phyloP scores from a whole-genome alignment of 352 stramenopile genomes.

The Globisporangium lucens region DNA sequence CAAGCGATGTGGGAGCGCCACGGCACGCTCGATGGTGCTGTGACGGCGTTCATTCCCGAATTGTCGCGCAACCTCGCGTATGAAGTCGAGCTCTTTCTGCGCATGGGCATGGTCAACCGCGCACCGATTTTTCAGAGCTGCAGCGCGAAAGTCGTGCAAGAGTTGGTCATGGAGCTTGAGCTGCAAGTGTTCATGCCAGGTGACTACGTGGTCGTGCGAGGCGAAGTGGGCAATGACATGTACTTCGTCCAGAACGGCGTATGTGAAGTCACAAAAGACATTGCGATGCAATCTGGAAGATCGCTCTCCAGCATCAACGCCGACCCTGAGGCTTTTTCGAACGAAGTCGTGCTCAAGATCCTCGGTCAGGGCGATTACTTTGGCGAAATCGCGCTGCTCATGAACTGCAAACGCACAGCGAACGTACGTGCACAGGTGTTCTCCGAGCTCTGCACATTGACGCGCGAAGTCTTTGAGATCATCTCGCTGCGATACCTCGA shows the following conservation, averaged over 20 bases:
- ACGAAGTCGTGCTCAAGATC: slow-evolving; percentile 65
- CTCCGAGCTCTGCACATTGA: slow-evolving; percentile 73
- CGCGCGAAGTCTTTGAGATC: slow-evolving; percentile 70
- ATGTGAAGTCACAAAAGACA: slow-evolving; percentile 80
- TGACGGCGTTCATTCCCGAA: slow-evolving; percentile 76
- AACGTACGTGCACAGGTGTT: slow-evolving; percentile 73
- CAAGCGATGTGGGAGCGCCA: slow-evolving; percentile 85
- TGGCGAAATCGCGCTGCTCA: slow-evolving; percentile 73
- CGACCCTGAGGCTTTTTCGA: slow-evolving; percentile 8
- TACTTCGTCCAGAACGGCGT: slow-evolving; percentile 83
- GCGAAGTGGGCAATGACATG: slow-evolving; percentile 85
- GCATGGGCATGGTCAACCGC: slow-evolving; percentile 87
- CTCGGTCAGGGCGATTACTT: slow-evolving; percentile 80
- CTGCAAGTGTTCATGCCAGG: slow-evolving; percentile 84
- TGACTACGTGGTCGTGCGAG: slow-evolving; percentile 80
- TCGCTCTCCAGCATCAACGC: slow-evolving; percentile 4
- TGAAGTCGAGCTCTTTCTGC: slow-evolving; percentile 79
- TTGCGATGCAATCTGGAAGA: slow-evolving; percentile 11
- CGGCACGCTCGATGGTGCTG: slow-evolving; percentile 69
- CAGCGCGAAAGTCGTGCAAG: slow-evolving; percentile 78
- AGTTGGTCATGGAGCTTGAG: slow-evolving; percentile 80
- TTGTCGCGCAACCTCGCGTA: slow-evolving; percentile 78
- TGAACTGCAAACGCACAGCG: slow-evolving; percentile 83
- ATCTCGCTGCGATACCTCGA: slow-evolving; percentile 76
- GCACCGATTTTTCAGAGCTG: slow-evolving; percentile 82